Evolutionary conservation across 805 yeast genomes (phyloP).

Genomic region (Candida tallmaniae): DNA sequence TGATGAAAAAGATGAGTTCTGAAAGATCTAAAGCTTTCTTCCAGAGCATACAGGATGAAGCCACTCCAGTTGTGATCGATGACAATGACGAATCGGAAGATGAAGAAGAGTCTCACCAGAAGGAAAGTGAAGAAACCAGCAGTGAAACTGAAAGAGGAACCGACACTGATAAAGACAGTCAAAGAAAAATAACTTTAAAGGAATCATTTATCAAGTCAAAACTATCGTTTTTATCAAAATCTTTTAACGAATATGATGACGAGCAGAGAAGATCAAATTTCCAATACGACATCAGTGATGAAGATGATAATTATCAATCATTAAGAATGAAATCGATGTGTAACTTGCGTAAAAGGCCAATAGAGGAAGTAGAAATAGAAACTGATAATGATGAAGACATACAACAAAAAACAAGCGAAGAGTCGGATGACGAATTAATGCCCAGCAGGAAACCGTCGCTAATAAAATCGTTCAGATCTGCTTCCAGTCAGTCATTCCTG

Average conservation of each 20-base stretch:
- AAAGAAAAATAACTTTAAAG: conserved; percentile 32
- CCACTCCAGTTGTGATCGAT: conserved; percentile 13
- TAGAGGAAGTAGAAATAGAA: conserved; percentile 21
- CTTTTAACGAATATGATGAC: conserved; percentile 27
- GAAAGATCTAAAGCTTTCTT: conserved; percentile 65
- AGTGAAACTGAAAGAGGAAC: background rate
- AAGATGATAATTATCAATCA: conserved; percentile 36
- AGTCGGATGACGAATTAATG: conserved; percentile 32
- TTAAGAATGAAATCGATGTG: conserved; percentile 38
- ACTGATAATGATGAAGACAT: conserved; percentile 14
- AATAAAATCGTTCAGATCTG: conserved; percentile 42
- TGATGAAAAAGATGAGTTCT: conserved; percentile 42
- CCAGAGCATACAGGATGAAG: conserved; percentile 27
- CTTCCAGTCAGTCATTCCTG: conserved; percentile 37
- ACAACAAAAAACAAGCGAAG: conserved; percentile 16
- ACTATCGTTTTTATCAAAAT: conserved; percentile 46
- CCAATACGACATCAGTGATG: conserved; percentile 33
- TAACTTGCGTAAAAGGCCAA: conserved; percentile 19
- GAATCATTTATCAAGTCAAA: conserved; percentile 54
- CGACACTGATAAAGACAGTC: background rate
- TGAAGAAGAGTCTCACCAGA: conserved; percentile 13
- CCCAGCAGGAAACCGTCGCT: conserved; percentile 45
- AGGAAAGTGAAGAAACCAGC: conserved; percentile 1
- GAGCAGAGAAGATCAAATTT: conserved; percentile 25
- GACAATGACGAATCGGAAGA: conserved; percentile 15